A percentile compares a stretch with the other conserved stretches of the same genome.
Conservation (phyloP, 352 stramenopile species). For the Globisporangium emineosum region DNA sequence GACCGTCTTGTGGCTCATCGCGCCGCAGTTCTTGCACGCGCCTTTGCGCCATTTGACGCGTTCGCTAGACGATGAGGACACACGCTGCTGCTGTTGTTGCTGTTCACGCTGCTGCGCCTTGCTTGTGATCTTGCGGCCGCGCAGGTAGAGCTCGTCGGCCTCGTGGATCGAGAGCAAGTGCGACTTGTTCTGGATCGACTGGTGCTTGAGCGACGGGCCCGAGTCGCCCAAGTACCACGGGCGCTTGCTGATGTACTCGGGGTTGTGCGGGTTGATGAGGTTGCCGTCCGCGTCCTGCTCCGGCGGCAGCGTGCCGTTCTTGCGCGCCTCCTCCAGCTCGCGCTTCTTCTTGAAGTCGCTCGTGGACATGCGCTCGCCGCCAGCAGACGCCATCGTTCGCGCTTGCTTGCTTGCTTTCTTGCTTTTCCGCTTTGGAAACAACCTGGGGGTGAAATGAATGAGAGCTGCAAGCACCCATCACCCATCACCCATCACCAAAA, state of each 20-base stretch:
- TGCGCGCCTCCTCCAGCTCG: slow-evolving; percentile 88
- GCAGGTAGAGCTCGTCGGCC: slow-evolving; percentile 77
- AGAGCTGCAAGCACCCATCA: too few relatives aligned
- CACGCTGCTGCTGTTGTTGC: neutral
- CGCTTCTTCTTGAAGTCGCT: slow-evolving; percentile 87
- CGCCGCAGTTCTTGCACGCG: slow-evolving; percentile 94
- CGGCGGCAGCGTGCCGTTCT: slow-evolving; percentile 83
- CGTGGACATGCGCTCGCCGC: slow-evolving; percentile 67
- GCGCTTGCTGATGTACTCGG: slow-evolving; percentile 98
- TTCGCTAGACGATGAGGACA: slow-evolving; percentile 8
- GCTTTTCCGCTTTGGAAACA: too few relatives aligned
- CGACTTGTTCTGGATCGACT: slow-evolving; percentile 90
- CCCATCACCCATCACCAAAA: too few relatives aligned
- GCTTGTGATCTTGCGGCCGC: slow-evolving; percentile 27
- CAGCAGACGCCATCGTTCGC: slow-evolving; percentile 54
- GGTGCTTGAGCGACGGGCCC: slow-evolving; percentile 94
- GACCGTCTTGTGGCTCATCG: slow-evolving; percentile 89
- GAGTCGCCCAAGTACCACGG: slow-evolving; percentile 98
- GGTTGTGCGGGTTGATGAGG: slow-evolving; percentile 99
- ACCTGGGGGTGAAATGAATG: too few relatives aligned
- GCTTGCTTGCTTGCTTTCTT: too few relatives aligned
- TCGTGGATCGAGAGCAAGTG: slow-evolving; percentile 90
- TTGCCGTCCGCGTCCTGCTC: slow-evolving; percentile 90
- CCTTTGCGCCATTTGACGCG: slow-evolving; percentile 84
- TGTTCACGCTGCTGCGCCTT: neutral